A percentile compares a stretch with the other conserved stretches of the same genome.
Evolutionary conservation across 23 red algal genomes (phyloP).

Genomic region (Gracilaria gracilis): DNA sequence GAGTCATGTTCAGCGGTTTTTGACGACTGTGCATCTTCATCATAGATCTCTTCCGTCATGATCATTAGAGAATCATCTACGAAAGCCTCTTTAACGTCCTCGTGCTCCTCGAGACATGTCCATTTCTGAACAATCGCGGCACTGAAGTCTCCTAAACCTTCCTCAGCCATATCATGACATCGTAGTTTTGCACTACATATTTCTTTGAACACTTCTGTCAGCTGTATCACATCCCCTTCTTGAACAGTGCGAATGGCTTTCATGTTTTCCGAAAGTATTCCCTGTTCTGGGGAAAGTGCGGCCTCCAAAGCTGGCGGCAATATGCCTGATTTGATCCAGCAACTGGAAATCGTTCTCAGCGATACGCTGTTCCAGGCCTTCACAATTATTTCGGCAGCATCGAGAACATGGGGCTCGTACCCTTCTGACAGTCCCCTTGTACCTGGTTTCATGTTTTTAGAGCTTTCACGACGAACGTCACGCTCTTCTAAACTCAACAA

Average conservation of each 20-base stretch:
- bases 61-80: background rate
- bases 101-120: background rate
- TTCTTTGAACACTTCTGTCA: constrained; percentile 11
- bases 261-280: constrained; percentile 1
- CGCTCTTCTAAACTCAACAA: constrained; percentile 25
- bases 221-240: constrained; percentile 18
- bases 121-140: background rate
- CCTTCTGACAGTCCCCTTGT: constrained; percentile 29
- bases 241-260: constrained; percentile 6
- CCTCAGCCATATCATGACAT: background rate
- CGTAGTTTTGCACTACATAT: background rate
- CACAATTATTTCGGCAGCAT: constrained; percentile 25
- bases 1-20: background rate
- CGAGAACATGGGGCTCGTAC: constrained; percentile 20
- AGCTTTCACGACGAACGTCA: constrained; percentile 20
- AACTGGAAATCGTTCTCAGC: constrained; percentile 15
- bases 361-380: constrained; percentile 23
- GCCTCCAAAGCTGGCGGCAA: constrained; percentile 23
- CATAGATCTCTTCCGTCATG: background rate
- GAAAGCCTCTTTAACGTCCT: background rate
- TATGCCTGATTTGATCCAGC: constrained; percentile 49
- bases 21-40: background rate
- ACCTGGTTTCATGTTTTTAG: constrained; percentile 6
- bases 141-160: background rate
- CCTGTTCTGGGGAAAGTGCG: background rate